These are phyloP conservation scores for Mycothermus thermophilus DNA, from an alignment of 495 filamentous ascomycete genomes.

Conservation along the genomic window DNA sequence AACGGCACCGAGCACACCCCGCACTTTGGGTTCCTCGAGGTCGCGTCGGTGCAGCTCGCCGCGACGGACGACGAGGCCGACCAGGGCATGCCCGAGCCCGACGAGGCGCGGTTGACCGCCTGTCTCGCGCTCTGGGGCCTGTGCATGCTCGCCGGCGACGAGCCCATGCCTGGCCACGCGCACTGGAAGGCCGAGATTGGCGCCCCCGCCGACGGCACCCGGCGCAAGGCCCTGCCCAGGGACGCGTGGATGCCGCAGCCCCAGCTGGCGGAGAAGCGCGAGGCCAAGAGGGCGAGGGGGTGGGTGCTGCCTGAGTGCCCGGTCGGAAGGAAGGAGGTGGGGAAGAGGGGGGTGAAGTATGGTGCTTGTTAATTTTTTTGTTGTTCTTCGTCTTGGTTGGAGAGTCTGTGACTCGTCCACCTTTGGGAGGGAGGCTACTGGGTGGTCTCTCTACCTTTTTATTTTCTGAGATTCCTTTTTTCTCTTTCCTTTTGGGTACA, in stretches of 20 bases:
- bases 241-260: constrained; percentile 84
- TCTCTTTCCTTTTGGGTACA: no score
- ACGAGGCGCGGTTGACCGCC: constrained; percentile 40
- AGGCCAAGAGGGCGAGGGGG: constrained; percentile 66
- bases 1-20: constrained; percentile 59
- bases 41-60: constrained; percentile 46
- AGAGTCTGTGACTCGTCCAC: no score
- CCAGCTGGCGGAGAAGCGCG: constrained; percentile 66
- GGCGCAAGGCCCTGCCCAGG: constrained; percentile 53
- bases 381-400: no score
- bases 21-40: constrained; percentile 73
- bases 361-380: no score
- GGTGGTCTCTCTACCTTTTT: no score
- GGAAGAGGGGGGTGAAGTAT: constrained; percentile 41
- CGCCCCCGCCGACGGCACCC: constrained; percentile 59
- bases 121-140: constrained; percentile 39
- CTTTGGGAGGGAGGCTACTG: no score
- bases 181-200: constrained; percentile 67
- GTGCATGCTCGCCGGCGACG: constrained; percentile 71
- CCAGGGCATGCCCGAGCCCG: constrained; percentile 13
- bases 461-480: no score
- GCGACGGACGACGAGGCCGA: constrained; percentile 17
- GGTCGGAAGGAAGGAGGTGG: constrained; percentile 42
- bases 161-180: constrained; percentile 49
- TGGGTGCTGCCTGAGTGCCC: constrained; percentile 74